A percentile compares a stretch with the other conserved stretches of the same genome.
Evolutionary conservation across 441 rosid species (phyloP).

Genomic region (Erysimum pusillum): DNA sequence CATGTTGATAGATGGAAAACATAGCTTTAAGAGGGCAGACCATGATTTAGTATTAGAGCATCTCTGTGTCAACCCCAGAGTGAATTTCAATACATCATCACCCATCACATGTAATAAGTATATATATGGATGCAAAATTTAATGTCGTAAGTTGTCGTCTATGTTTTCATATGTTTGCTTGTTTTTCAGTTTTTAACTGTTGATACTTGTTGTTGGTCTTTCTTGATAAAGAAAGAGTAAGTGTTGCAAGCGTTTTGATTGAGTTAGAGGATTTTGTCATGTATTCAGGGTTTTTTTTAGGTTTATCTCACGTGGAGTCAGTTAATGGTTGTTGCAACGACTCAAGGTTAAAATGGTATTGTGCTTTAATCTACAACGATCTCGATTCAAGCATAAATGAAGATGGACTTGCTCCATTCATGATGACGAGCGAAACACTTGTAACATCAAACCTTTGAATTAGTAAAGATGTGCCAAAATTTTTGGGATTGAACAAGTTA

Average conservation of each 20-base stretch:
- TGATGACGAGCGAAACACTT: no score
- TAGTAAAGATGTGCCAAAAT: no score
- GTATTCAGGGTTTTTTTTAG: no score
- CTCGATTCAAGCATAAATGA: no score
- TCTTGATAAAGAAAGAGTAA: background rate
- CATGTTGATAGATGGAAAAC: background rate
- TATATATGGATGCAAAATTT: background rate
- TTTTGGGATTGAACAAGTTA: no score
- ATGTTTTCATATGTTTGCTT: background rate
- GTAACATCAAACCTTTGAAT: no score
- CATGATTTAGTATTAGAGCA: background rate
- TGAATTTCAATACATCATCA: slow-evolving; percentile 16
- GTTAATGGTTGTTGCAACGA: slow-evolving; percentile 11
- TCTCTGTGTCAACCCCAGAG: no score
- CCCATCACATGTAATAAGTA: background rate
- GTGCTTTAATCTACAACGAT: background rate
- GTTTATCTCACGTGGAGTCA: background rate
- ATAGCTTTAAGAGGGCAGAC: background rate
- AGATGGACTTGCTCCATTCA: no score
- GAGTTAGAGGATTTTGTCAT: background rate
- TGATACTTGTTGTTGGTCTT: background rate
- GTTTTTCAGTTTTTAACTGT: background rate
- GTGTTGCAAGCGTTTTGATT: background rate
- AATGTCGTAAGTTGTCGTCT: background rate
- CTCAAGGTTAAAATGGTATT: slow-evolving; percentile 1